Base-by-base conservation (phyloP, 2,329 filamentous ascomycete genomes). In the Sclerotinia spermophila region DNA sequence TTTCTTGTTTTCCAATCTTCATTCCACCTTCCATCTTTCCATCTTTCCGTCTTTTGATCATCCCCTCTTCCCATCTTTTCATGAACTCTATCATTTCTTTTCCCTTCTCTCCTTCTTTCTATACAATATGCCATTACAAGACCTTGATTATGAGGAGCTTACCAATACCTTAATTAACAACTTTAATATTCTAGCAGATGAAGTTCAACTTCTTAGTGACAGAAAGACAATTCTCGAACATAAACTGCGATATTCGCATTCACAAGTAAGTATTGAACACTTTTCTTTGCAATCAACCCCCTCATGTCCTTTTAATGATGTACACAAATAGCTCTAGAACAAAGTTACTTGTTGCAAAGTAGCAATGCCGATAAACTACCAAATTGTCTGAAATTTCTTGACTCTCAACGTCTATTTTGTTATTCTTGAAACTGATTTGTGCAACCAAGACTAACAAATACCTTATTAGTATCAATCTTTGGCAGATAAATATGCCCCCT, bases 301-400 rank as follows among this genome's bases (percentile, higher is more conserved):
- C 33, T 24, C 38, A 33, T 59, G 64, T 61, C 68, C 64, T 58
- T 72, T 45, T 30, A 48, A 82, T 84, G 83, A 85, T 80, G 84
- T 86, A 80, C 82, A 81, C 82, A 78, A 77, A 79, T 92, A 93
- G 91, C 91, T 93, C 91, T 93, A 93, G 91, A 93, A 92, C 90
- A 85, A 86, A 92, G 89, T 85, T 62, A 33, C 59, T 62, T 62
- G 60, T 62, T 87, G 83, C 85, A 58, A 79, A 77, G 69, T 74
- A 81, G 84, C 83, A 85, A 83, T 84, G 79, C 81, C 87, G 90
- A 92, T 85, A 84, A 89, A 91, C 77, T 71, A 71, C 81, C 80
- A 82, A 84, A 85, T 81, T 84, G 84, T 85, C 83, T 72, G 61
- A 67, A 84, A 83, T 85, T 77, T 85, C 77, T 80, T 71, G 71